These are phyloP conservation scores for Geranium brycei DNA, from an alignment of 345 rosid genomes.

Conservation along the genomic window DNA sequence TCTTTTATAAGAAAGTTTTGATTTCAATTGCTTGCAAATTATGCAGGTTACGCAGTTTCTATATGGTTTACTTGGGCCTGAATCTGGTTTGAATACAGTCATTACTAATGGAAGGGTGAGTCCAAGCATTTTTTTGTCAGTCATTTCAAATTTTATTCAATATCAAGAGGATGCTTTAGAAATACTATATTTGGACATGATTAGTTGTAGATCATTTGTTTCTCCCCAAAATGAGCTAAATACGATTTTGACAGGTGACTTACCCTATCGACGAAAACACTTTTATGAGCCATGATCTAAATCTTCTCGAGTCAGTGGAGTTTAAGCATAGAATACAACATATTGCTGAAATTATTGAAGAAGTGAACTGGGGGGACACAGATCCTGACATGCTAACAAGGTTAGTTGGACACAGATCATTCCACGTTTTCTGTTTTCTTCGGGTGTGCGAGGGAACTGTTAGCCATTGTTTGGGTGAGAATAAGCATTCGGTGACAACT, in stretches of 20 bases:
- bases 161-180: too few relatives aligned
- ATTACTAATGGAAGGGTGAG: slow-evolving; percentile 95
- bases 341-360: slow-evolving; percentile 65
- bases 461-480: background rate
- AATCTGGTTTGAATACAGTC: slow-evolving; percentile 51
- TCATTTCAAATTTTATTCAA: background rate
- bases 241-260: slow-evolving; percentile 37
- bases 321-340: slow-evolving; percentile 69
- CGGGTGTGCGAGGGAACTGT: too few relatives aligned
- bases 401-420: slow-evolving; percentile 20
- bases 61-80: slow-evolving; percentile 50
- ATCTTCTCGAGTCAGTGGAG: slow-evolving; percentile 82
- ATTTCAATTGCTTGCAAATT: slow-evolving; percentile 7
- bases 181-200: too few relatives aligned
- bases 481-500: slow-evolving; percentile 10
- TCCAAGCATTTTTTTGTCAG: background rate
- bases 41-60: slow-evolving; percentile 59
- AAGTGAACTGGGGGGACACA: slow-evolving; percentile 60
- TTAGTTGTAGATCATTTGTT: too few relatives aligned
- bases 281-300: slow-evolving; percentile 71
- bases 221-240: background rate
- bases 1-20: background rate
- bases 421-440: too few relatives aligned
- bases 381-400: slow-evolving; percentile 90
- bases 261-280: slow-evolving; percentile 42